phyloP scores from a whole-genome alignment of 208 protist species.

The Acanthamoeba triangularis region DNA sequence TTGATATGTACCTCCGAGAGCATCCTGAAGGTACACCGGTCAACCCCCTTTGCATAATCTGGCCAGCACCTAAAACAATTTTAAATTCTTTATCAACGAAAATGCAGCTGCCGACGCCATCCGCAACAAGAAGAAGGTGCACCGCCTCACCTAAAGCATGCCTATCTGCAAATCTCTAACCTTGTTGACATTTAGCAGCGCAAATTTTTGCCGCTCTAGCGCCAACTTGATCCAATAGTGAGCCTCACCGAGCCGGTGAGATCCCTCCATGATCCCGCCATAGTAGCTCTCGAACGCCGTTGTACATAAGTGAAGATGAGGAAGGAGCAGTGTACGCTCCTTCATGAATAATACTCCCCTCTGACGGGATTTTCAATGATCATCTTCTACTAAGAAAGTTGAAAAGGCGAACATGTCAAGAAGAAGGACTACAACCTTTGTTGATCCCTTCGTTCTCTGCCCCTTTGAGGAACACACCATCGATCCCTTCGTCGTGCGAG shows the following conservation, averaged over 20 bases:
- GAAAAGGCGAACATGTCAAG: not conserved
- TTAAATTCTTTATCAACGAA: not conserved
- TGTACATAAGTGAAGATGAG: not conserved
- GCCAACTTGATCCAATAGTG: no score
- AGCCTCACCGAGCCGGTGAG: no score
- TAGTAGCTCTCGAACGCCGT: no score
- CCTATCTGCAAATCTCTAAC: no score
- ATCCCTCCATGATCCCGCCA: no score
- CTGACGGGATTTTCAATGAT: no score
- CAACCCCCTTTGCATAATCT: not conserved
- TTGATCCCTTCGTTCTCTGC: not conserved
- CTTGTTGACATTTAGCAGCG: no score
- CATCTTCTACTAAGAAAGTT: no score
- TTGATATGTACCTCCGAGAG: not conserved
- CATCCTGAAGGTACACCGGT: not conserved
- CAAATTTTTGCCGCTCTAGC: no score
- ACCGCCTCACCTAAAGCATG: no score
- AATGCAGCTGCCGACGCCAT: not conserved
- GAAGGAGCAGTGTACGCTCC: not conserved
- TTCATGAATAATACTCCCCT: not conserved
- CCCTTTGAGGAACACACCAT: not conserved
- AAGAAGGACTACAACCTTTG: not conserved
- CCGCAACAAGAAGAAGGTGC: conserved; percentile 36
- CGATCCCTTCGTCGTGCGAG: no score
- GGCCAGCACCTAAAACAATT: no score